Evolutionary conservation across 2,329 filamentous ascomycete genomes (phyloP).

Genomic region (Mycocentrospora acerina): DNA sequence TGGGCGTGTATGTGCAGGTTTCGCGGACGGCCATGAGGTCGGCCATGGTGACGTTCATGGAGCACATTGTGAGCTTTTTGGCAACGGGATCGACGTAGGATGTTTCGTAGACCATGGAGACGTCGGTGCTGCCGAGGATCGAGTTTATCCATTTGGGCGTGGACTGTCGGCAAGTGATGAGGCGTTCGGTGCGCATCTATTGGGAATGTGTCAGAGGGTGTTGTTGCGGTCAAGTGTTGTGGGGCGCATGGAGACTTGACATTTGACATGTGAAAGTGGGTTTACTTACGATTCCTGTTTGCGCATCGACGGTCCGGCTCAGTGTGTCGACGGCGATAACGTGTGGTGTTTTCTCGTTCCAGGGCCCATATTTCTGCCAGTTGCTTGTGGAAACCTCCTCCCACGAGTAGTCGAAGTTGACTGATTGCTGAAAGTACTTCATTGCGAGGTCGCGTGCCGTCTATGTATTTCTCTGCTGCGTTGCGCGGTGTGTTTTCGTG

Average conservation of each 20-base stretch:
- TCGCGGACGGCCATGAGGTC: slow-evolving; percentile 91
- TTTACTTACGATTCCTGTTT: slow-evolving; percentile 65
- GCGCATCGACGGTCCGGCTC: slow-evolving; percentile 65
- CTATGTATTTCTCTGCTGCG: no score
- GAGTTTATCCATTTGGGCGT: slow-evolving; percentile 79
- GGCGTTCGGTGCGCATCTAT: slow-evolving; percentile 69
- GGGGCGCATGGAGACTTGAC: not conserved
- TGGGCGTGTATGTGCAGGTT: slow-evolving; percentile 82
- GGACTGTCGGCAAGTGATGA: slow-evolving; percentile 64
- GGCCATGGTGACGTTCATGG: slow-evolving; percentile 88
- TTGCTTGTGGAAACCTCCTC: slow-evolving; percentile 96
- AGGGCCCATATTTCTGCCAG: slow-evolving; percentile 98
- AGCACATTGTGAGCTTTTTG: slow-evolving; percentile 95
- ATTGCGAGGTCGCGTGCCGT: slow-evolving; percentile 51
- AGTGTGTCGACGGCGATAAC: slow-evolving; percentile 95
- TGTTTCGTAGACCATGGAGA: slow-evolving; percentile 89
- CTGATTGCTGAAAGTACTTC: slow-evolving; percentile 92
- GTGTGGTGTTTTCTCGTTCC: slow-evolving; percentile 98
- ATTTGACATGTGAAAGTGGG: slow-evolving; percentile 8
- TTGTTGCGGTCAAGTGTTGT: not conserved
- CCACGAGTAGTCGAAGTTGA: slow-evolving; percentile 97
- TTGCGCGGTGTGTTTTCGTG: no score
- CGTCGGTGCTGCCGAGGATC: slow-evolving; percentile 76
- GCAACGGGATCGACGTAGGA: slow-evolving; percentile 84
- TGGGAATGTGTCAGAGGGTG: slow-evolving; percentile 8